Base-by-base conservation (phyloP, 2,329 filamentous ascomycete species). In the Arthrinium puccinioides region DNA sequence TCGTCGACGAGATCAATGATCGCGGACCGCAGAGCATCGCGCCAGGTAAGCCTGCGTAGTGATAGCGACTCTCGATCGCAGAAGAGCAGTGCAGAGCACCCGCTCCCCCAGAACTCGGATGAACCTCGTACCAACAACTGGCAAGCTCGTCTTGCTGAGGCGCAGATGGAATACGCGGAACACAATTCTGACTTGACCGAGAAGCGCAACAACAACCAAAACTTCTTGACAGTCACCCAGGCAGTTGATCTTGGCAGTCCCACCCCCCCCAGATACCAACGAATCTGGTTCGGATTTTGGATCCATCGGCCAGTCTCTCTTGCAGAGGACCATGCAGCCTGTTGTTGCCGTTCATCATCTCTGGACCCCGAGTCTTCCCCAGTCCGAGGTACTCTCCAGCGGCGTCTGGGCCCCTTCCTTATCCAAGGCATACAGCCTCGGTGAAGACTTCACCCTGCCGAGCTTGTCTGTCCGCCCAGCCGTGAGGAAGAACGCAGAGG, bases 211-310 rank as follows among this genome's bases (percentile, higher is more conserved):
- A 48, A 50, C 39, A 48, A 50, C 39, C 42, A 65, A 44, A 69
- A 66, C 44, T 63, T 62, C 47, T 41, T 66, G 31, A 50, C 61
- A 34, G 42, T 65, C 36, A 49, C 62, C 23, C 61, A 60, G 39
- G 55, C 24, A 9, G 24, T 57, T 9, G 59, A 63, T 37, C 48
- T 74, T 4, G 67, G 62, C 25, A 76, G 70, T 44, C 70, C 72
- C 21, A 77, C 73, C 32, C 72, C 72, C 34, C n/a, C 69, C 71
- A 7, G 71, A 76, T 37, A 74, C 67, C 13, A 64, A 72, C 39
- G 60, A 66, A 36, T 66, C 66, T n/a, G 65, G 65, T 31, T 59
- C 58, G 23, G 60, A 64, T 21, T 49, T 32, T 14, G 55, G 57
- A 24, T 27, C 43, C 11, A 45, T 27, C n/a, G 16, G 36, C 30